A percentile compares a stretch with the other conserved stretches of the same genome.
Conservation (phyloP, 371 early-diverging fungal genomes). For the Parasitella parasitica region DNA sequence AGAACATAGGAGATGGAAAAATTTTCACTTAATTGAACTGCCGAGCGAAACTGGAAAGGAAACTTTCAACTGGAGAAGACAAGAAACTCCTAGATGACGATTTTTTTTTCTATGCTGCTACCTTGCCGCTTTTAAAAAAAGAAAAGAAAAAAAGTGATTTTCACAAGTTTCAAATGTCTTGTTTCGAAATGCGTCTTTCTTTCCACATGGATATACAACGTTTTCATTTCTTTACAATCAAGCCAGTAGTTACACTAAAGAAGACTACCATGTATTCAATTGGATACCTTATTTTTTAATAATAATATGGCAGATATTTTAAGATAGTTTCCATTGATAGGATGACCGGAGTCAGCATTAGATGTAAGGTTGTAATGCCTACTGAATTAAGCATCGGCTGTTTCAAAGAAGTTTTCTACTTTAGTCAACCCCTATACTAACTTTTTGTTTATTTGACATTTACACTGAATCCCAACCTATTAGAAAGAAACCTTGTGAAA, state of each 20-base stretch:
- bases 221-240: neutral
- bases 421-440: neutral
- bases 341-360: neutral
- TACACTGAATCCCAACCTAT: neutral
- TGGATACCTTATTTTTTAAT: neutral
- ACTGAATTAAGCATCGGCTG: neutral
- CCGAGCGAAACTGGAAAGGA: neutral
- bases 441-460: neutral
- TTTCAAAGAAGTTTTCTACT: neutral
- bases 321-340: neutral
- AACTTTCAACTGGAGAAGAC: neutral
- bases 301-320: neutral
- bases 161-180: neutral
- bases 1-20: constrained; percentile 14
- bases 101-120: neutral
- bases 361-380: neutral
- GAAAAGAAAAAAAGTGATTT: neutral
- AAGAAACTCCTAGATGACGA: neutral
- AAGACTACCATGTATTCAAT: neutral
- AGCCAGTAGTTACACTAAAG: neutral
- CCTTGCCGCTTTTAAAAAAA: neutral
- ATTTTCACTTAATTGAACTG: constrained; percentile 6
- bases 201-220: neutral
- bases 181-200: neutral
- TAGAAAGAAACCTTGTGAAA: neutral